These are phyloP conservation scores for Phtheirospermum japonicum DNA, from an alignment of 257 asterid species.

Conservation along the genomic window DNA sequence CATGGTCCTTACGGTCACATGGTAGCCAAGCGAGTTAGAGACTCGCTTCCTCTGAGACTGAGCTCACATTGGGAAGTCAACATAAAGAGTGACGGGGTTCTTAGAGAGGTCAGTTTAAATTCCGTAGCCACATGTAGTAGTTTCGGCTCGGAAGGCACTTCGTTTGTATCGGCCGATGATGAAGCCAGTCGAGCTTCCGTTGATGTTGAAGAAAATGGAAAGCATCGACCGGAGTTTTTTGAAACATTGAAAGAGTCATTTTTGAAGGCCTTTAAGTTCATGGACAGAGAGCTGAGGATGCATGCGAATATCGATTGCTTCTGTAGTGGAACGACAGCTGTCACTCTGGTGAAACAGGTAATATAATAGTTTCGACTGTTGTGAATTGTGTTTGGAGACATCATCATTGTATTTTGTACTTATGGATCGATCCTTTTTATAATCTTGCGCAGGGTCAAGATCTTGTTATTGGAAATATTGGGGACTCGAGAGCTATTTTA, in stretches of 20 bases:
- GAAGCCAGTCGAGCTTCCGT: constrained; percentile 45
- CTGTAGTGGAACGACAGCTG: constrained; percentile 97
- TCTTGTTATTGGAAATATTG: constrained; percentile 77
- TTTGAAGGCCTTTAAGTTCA: constrained; percentile 75
- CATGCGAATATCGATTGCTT: constrained; percentile 67
- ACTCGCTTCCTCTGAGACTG: constrained; percentile 78
- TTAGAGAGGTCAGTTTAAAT: constrained; percentile 56
- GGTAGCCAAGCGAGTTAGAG: constrained; percentile 92
- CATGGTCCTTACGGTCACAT: constrained; percentile 93
- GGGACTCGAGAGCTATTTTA: constrained; percentile 88
- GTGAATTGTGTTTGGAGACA: constrained; percentile 19
- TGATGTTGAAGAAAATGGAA: constrained; percentile 53
- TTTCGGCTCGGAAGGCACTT: constrained; percentile 48
- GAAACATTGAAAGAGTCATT: constrained; percentile 73
- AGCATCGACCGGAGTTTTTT: constrained; percentile 59
- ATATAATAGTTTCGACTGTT: constrained; percentile 14
- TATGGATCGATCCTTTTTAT: background rate
- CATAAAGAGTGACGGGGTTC: constrained; percentile 59
- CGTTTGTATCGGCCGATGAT: constrained; percentile 54
- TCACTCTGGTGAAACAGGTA: constrained; percentile 91
- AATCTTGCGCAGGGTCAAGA: constrained; percentile 62
- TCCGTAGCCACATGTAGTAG: constrained; percentile 42
- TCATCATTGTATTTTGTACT: no score
- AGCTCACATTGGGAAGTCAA: constrained; percentile 81
- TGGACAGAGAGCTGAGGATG: constrained; percentile 85